These are phyloP conservation scores for Tetrahymena borealis DNA, from an alignment of 73 alveolate genomes.

Conservation along the genomic window DNA sequence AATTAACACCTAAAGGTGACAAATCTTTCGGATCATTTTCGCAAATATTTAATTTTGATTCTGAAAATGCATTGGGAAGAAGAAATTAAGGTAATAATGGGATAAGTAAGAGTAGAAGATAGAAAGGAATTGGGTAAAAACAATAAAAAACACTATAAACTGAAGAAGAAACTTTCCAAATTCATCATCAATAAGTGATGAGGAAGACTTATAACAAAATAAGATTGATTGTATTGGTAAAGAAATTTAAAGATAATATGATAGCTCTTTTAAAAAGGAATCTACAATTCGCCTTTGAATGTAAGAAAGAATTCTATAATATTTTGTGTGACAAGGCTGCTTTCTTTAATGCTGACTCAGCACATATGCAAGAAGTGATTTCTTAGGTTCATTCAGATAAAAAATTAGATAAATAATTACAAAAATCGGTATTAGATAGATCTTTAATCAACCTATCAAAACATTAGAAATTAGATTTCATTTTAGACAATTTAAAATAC, in stretches of 20 bases:
- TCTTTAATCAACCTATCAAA: not conserved
- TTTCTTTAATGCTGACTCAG: not conserved
- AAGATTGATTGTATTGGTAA: not conserved
- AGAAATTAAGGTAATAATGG: not conserved
- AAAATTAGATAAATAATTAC: not conserved
- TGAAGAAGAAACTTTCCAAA: not conserved
- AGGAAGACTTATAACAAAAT: not conserved
- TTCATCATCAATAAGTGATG: not conserved
- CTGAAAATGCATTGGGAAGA: not conserved
- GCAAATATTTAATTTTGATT: not conserved
- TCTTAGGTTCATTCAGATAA: not conserved
- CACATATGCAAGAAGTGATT: not conserved
- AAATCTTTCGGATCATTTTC: not conserved
- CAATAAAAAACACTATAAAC: not conserved
- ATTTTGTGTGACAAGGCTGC: not conserved
- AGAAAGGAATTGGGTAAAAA: not conserved
- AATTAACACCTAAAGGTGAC: not conserved
- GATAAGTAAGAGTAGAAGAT: not conserved
- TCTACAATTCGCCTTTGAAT: not conserved
- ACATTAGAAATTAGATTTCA: not conserved
- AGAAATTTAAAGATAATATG: not conserved
- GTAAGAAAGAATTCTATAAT: not conserved
- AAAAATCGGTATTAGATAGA: not conserved
- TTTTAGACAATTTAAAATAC: not conserved
- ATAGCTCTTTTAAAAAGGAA: not conserved